Evolutionary conservation across 2,329 filamentous ascomycete genomes (phyloP).

Genomic region (Colletotrichum australisinense): DNA sequence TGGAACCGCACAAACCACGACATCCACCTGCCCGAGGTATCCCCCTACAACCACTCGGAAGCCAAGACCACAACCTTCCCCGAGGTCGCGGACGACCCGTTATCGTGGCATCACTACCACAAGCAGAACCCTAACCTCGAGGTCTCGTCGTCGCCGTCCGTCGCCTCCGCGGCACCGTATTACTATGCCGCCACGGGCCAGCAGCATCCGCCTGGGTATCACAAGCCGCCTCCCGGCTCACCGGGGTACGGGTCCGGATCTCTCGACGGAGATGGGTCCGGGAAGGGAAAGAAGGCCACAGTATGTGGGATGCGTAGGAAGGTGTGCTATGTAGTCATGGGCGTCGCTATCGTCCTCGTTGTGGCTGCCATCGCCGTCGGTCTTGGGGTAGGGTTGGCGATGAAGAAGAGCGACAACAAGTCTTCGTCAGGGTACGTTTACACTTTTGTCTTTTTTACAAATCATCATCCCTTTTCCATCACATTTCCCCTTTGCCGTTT

Average conservation of each 20-base stretch:
- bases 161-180: background rate
- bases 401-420: background rate
- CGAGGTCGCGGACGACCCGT: slow-evolving; percentile 16
- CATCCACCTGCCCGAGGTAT: slow-evolving; percentile 20
- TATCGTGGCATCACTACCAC: slow-evolving; percentile 15
- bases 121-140: slow-evolving; percentile 22
- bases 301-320: slow-evolving; percentile 39
- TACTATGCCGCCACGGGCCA: slow-evolving; percentile 3
- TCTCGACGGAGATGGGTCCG: slow-evolving; percentile 6
- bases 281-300: background rate
- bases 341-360: slow-evolving; percentile 34
- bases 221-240: slow-evolving; percentile 8
- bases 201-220: slow-evolving; percentile 14
- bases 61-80: slow-evolving; percentile 16
- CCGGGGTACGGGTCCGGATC: background rate
- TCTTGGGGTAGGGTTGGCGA: slow-evolving; percentile 39
- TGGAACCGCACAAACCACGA: slow-evolving; percentile 18
- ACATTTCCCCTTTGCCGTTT: too few relatives aligned
- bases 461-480: background rate
- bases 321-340: slow-evolving; percentile 38
- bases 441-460: background rate
- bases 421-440: slow-evolving; percentile 11
- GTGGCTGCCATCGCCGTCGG: slow-evolving; percentile 39
- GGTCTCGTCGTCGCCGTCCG: background rate
- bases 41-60: slow-evolving; percentile 10